phyloP scores from a whole-genome alignment of 176 grass and related monocot genomes.

The Aechmea fasciata region DNA sequence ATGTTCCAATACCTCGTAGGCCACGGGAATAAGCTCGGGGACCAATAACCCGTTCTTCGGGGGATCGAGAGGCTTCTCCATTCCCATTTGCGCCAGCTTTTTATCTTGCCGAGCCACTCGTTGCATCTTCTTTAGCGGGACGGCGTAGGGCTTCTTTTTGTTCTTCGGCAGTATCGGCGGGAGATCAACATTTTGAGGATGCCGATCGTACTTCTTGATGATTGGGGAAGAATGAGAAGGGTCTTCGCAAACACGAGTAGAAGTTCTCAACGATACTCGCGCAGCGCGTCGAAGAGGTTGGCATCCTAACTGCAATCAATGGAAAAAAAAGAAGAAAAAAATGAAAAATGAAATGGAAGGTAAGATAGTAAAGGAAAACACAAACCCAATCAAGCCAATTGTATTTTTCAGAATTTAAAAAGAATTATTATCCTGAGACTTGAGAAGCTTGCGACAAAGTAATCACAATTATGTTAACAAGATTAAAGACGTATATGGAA shows the following conservation, averaged over 20 bases:
- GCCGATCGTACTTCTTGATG: constrained; percentile 11
- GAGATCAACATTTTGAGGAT: constrained; percentile 73
- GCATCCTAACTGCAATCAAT: constrained; percentile 15
- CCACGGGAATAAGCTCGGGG: constrained; percentile 72
- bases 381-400: background rate
- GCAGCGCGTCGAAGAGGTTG: constrained; percentile 10
- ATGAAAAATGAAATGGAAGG: too few species aligned
- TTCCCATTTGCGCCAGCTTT: constrained; percentile 54
- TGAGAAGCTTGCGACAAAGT: background rate
- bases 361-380: background rate
- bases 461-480: background rate
- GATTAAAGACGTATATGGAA: background rate
- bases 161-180: constrained; percentile 56
- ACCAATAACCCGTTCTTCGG: constrained; percentile 86
- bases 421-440: background rate
- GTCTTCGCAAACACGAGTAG: constrained; percentile 21
- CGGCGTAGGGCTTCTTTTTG: constrained; percentile 78
- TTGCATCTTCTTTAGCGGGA: constrained; percentile 69
- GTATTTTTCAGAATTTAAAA: background rate
- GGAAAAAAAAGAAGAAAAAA: background rate
- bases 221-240: constrained; percentile 6
- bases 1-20: constrained; percentile 61
- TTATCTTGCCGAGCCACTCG: constrained; percentile 47
- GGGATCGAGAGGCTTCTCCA: constrained; percentile 64
- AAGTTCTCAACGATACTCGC: constrained; percentile 7